Evolutionary conservation across 1,284 basidiomycete genomes (phyloP).

Genomic region (Apiotrichum gracile): DNA sequence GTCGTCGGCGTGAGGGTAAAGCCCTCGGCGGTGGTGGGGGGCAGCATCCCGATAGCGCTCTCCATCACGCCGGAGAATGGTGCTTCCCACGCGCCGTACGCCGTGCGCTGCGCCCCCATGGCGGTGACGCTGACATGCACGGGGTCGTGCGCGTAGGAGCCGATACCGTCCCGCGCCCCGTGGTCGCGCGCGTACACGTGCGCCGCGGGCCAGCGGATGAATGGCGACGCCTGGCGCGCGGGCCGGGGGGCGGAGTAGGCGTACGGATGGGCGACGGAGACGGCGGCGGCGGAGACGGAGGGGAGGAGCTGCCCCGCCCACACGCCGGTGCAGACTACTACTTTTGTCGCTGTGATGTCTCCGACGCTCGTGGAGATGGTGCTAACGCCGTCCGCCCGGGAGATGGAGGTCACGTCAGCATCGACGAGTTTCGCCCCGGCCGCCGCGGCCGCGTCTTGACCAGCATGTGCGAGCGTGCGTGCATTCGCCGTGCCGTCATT

Average conservation of each 20-base stretch:
- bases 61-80: slow-evolving; percentile 13
- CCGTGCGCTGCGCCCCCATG: slow-evolving; percentile 3
- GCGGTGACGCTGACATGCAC: slow-evolving; percentile 5
- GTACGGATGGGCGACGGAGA: slow-evolving; percentile 28
- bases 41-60: slow-evolving; percentile 11
- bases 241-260: slow-evolving; percentile 7
- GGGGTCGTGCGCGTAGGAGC: slow-evolving; percentile 24
- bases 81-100: slow-evolving; percentile 17
- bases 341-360: background rate
- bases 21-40: slow-evolving; percentile 7
- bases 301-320: slow-evolving; percentile 28
- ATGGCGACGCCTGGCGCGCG: slow-evolving; percentile 9
- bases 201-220: slow-evolving; percentile 20
- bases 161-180: slow-evolving; percentile 25
- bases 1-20: background rate
- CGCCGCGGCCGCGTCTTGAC: slow-evolving; percentile 9
- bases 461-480: slow-evolving; percentile 5
- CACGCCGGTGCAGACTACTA: slow-evolving; percentile 26
- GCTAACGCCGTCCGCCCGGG: background rate
- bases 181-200: slow-evolving; percentile 31
- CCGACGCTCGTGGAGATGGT: background rate
- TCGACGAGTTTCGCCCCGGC: slow-evolving; percentile 14
- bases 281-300: background rate
- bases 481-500: slow-evolving; percentile 24
- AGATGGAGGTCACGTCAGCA: slow-evolving; percentile 13